These are phyloP conservation scores for Penicillium malachiteum DNA, from an alignment of 495 filamentous ascomycete genomes.

Conservation along the genomic window DNA sequence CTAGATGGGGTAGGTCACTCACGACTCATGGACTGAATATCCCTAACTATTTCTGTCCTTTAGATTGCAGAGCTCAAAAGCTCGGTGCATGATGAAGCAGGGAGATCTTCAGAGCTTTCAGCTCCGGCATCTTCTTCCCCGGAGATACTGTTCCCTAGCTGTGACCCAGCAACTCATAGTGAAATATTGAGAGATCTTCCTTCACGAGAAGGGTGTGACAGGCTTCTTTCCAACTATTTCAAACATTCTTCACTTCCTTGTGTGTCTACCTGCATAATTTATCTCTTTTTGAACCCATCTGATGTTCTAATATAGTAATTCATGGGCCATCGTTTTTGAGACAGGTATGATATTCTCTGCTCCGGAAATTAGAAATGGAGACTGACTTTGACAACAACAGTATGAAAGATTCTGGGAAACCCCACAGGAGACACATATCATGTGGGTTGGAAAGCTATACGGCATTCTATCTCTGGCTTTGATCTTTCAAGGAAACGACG, in stretches of 20 bases:
- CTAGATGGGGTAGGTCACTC: conserved; percentile 19
- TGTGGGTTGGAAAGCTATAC: conserved; percentile 35
- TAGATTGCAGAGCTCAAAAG: conserved; percentile 81
- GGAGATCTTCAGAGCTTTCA: neutral
- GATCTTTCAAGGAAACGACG: conserved; percentile 7
- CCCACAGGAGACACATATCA: conserved; percentile 18
- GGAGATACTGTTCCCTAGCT: conserved; percentile 7
- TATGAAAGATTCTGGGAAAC: conserved; percentile 33
- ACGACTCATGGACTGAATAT: neutral
- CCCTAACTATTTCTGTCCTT: neutral
- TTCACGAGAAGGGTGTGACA: conserved; percentile 9
- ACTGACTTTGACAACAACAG: conserved; percentile 11
- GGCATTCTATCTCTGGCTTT: conserved; percentile 24
- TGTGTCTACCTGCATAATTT: neutral
- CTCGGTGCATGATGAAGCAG: conserved; percentile 60
- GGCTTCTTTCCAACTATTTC: conserved; percentile 16
- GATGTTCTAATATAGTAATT: conserved; percentile 7
- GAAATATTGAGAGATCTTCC: conserved; percentile 17
- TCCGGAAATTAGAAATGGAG: neutral
- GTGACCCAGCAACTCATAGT: conserved; percentile 1
- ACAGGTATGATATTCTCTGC: conserved; percentile 7
- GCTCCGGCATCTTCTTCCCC: neutral
- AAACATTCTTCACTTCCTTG: conserved; percentile 4
- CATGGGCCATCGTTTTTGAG: conserved; percentile 20
- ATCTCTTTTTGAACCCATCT: neutral